These are phyloP conservation scores for Hygrophila difformis DNA, from an alignment of 257 asterid genomes.

Conservation along the genomic window DNA sequence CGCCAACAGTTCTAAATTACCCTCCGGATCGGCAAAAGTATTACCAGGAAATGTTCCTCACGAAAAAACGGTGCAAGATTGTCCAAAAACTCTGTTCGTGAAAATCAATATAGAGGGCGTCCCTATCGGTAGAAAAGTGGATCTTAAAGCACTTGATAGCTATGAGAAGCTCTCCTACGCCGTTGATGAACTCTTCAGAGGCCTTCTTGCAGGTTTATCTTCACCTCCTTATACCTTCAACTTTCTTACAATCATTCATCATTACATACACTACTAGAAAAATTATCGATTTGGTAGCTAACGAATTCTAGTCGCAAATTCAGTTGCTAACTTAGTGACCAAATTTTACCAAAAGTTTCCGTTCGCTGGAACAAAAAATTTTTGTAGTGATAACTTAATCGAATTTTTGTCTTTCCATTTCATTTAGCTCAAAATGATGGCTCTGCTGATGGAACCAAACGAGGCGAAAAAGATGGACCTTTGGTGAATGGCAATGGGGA, in stretches of 20 bases:
- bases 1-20: conserved; percentile 33
- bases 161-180: conserved; percentile 66
- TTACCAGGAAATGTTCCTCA: conserved; percentile 23
- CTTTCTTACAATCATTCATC: too few relatives aligned
- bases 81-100: conserved; percentile 54
- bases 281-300: too few relatives aligned
- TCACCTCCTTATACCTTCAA: too few relatives aligned
- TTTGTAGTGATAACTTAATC: neutral
- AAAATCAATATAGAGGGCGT: conserved; percentile 94
- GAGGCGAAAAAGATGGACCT: conserved; percentile 36
- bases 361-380: too few relatives aligned
- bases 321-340: too few relatives aligned
- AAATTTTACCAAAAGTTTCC: too few relatives aligned
- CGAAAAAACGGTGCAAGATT: conserved; percentile 27
- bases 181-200: conserved; percentile 73
- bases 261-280: too few relatives aligned
- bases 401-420: neutral
- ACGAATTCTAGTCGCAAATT: too few relatives aligned
- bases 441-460: conserved; percentile 24
- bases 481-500: conserved; percentile 66
- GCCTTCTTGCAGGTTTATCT: conserved; percentile 85
- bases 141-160: conserved; percentile 61
- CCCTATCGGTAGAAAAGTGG: conserved; percentile 87
- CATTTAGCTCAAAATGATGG: conserved; percentile 56
- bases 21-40: conserved; percentile 27